Base-by-base conservation (phyloP, 345 rosid species). In the Euphorbia lathyris region DNA sequence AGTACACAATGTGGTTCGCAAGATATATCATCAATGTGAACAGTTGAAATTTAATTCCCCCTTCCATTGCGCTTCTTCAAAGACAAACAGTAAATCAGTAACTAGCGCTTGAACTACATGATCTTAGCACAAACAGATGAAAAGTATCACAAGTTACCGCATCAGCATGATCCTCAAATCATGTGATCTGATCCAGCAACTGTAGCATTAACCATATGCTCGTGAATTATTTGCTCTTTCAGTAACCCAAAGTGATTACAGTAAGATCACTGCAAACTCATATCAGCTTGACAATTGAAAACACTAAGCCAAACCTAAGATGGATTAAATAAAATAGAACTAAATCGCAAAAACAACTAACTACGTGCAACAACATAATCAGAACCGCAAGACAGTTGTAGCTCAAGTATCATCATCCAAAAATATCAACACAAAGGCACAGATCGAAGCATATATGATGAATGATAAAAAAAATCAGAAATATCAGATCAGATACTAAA, bases 401-500 rank as follows among this genome's bases (percentile, higher is more conserved):
- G 23, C 67, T 45, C 19, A 17, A 64, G 25, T 6, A 45, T 20
- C 20, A 16, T 67, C 60, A 53, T 20, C 60, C 29, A 38, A 67
- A 36, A 51, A 66, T 17, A 59, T 29, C 25, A 38, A n/a, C 68
- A 20, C 22, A 27, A 50, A 11, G 0, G 5, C 5, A 48, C 22
- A 42, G 22, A 20, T 60, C 65, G 23, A 60, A 60, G 19, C 65
- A 60, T 16, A 59, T 2, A 57, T 9, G 9, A 25, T 20, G 10
- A 17, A 57, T 57, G 8, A n/a, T 42, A 59, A 0, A 8, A 8
- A 26, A 57, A n/a, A n/a, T n/a, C 16, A 8, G 40, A 22, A 25
- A 14, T 13, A 9, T 9, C 38, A 22, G 72, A 69, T 69, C 72
- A 69, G 38, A 43, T 1, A 40, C 13, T 5, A 42, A 43, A 58